These are phyloP conservation scores for Rhizoclosmatium globosum DNA, from an alignment of 192 early-diverging fungal species.

Conservation along the genomic window DNA sequence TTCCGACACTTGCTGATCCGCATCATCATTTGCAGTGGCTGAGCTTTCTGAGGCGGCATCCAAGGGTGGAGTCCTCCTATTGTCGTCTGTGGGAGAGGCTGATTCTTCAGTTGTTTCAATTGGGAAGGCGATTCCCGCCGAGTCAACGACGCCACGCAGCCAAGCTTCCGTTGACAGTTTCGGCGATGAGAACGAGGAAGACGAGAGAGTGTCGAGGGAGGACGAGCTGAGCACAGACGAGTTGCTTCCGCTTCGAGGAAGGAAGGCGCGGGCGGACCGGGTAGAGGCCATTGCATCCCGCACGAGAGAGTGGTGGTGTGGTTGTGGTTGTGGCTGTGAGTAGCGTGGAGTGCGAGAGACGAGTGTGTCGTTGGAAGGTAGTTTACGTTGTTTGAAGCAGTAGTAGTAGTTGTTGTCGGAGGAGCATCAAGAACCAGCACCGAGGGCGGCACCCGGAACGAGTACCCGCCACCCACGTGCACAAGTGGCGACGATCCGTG, in stretches of 20 bases:
- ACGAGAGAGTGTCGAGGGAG: background rate
- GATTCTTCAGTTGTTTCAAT: too few species aligned
- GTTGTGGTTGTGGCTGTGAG: background rate
- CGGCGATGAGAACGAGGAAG: background rate
- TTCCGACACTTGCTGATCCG: too few species aligned
- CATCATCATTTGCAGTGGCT: too few species aligned
- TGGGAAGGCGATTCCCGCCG: background rate
- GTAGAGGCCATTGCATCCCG: background rate
- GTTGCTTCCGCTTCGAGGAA: background rate
- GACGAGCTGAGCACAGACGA: background rate
- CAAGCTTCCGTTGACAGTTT: background rate
- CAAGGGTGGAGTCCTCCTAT: too few species aligned
- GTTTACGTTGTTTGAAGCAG: background rate
- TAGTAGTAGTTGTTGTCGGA: too few species aligned
- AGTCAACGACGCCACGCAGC: background rate
- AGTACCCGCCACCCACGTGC: background rate
- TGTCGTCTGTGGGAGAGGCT: too few species aligned
- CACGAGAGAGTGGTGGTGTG: background rate
- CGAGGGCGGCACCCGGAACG: background rate
- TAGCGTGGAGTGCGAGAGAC: background rate
- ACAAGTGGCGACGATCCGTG: background rate
- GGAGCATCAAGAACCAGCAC: too few species aligned
- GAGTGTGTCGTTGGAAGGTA: background rate
- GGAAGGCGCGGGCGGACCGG: background rate
- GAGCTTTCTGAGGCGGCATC: too few species aligned